Conservation (phyloP, 371 early-diverging fungal genomes). For the Cokeromyces recurvatus region DNA sequence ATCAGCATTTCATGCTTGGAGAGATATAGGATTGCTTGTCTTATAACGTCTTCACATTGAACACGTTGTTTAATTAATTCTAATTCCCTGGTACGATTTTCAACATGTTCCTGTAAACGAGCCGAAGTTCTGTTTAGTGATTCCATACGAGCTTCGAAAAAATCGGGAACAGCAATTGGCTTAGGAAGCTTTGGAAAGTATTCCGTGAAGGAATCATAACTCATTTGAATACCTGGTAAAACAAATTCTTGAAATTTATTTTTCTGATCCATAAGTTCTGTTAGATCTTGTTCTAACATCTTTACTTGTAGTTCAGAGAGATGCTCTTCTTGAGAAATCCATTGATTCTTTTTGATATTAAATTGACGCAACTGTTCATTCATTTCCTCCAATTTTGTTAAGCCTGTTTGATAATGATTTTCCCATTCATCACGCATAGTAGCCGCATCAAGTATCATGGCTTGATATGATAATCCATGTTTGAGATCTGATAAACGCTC, state of each 20-base stretch:
- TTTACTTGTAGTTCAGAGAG: constrained; percentile 12
- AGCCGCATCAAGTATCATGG: constrained; percentile 32
- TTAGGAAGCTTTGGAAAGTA: constrained; percentile 31
- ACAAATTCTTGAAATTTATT: constrained; percentile 17
- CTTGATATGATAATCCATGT: constrained; percentile 26
- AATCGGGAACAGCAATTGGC: constrained; percentile 40
- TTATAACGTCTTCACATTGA: constrained; percentile 21
- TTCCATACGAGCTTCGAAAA: constrained; percentile 41
- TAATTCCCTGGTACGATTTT: constrained; percentile 23
- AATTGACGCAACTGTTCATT: constrained; percentile 31
- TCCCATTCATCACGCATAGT: constrained; percentile 28
- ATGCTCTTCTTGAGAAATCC: constrained; percentile 24
- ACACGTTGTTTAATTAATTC: constrained; percentile 23
- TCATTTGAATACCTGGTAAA: constrained; percentile 24
- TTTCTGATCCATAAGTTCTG: constrained; percentile 17
- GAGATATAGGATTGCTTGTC: constrained; percentile 14
- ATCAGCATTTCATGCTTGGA: constrained; percentile 10
- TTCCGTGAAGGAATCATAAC: constrained; percentile 31
- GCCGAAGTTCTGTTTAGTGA: constrained; percentile 13
- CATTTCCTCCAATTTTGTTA: constrained; percentile 27
- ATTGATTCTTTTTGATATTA: constrained; percentile 21
- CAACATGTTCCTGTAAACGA: constrained; percentile 29
- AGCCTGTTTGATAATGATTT: constrained; percentile 20
- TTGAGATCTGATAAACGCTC: constrained; percentile 27
- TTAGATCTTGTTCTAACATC: constrained; percentile 18